Evolutionary conservation across 345 rosid species (phyloP).

Genomic region (Excoecaria cochinchinensis): DNA sequence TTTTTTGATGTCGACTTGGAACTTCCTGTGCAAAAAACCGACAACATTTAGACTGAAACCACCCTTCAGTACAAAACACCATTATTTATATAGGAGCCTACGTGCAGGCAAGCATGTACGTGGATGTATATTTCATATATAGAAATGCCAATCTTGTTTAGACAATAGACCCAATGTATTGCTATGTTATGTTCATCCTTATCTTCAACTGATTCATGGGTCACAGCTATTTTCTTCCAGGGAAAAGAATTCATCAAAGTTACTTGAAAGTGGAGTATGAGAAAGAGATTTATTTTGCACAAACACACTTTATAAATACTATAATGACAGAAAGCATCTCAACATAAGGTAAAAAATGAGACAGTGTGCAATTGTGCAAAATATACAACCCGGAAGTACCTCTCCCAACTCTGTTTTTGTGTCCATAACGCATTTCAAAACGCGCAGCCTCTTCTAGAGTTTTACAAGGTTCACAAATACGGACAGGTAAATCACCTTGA

Average conservation of each 20-base stretch:
- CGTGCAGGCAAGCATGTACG: neutral
- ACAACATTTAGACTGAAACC: constrained; percentile 5
- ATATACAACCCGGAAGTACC: constrained; percentile 35
- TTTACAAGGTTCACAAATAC: constrained; percentile 92
- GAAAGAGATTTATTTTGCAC: neutral
- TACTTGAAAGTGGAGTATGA: neutral
- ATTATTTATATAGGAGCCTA: too few species aligned
- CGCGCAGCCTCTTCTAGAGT: constrained; percentile 86
- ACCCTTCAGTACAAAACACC: constrained; percentile 2
- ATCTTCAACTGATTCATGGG: neutral
- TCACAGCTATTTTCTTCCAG: neutral
- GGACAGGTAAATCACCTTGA: constrained; percentile 88
- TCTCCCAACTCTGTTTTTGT: constrained; percentile 52
- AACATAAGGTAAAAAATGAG: neutral
- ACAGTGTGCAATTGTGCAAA: neutral
- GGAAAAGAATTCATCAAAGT: neutral
- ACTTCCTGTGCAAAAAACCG: constrained; percentile 42
- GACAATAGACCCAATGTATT: neutral
- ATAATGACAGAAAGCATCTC: neutral
- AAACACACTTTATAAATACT: neutral
- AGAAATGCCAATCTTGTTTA: neutral
- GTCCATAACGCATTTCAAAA: constrained; percentile 75
- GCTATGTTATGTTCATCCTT: neutral
- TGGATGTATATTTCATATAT: neutral
- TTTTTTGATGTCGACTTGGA: constrained; percentile 39